Evolutionary conservation across 768 basidiomycete genomes (phyloP).

Genomic region (Trametes punicea): DNA sequence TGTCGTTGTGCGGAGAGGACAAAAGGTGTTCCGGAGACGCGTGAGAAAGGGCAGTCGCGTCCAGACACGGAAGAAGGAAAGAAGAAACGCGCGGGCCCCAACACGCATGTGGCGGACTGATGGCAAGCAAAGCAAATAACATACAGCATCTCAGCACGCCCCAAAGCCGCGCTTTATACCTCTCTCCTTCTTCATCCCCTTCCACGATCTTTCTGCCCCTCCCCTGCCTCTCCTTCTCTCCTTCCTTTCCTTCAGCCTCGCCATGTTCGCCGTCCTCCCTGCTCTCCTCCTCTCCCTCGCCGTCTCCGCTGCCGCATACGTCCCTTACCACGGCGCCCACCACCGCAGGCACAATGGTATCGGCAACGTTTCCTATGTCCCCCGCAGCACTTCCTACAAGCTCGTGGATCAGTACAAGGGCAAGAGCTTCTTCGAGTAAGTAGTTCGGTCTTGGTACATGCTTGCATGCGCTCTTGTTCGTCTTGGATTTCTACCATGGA

Average conservation of each 20-base stretch:
- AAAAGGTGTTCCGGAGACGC: slow-evolving; percentile 14
- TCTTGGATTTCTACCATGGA: neutral
- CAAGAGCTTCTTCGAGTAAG: slow-evolving; percentile 58
- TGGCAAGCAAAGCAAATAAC: neutral
- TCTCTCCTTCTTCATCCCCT: neutral
- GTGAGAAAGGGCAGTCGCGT: slow-evolving; percentile 2
- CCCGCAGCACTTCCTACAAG: slow-evolving; percentile 31
- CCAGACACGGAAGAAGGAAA: neutral
- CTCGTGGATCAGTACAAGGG: slow-evolving; percentile 44
- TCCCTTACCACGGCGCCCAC: slow-evolving; percentile 24
- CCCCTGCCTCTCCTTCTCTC: slow-evolving; percentile 6
- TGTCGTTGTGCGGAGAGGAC: slow-evolving; percentile 3
- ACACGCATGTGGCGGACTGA: slow-evolving; percentile 5
- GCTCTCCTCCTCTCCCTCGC: slow-evolving; percentile 34
- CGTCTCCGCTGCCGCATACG: slow-evolving; percentile 38
- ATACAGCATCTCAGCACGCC: neutral
- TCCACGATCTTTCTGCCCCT: slow-evolving; percentile 5
- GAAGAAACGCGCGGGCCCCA: neutral
- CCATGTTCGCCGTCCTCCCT: slow-evolving; percentile 34
- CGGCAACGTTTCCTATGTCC: slow-evolving; percentile 17
- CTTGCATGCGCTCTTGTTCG: neutral
- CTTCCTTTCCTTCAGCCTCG: slow-evolving; percentile 8
- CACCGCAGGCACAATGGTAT: slow-evolving; percentile 31
- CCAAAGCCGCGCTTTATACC: slow-evolving; percentile 5
- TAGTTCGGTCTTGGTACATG: slow-evolving; percentile 11